Evolutionary conservation across 139 green algal genomes (phyloP).

Genomic region (Haematococcus lacustris): DNA sequence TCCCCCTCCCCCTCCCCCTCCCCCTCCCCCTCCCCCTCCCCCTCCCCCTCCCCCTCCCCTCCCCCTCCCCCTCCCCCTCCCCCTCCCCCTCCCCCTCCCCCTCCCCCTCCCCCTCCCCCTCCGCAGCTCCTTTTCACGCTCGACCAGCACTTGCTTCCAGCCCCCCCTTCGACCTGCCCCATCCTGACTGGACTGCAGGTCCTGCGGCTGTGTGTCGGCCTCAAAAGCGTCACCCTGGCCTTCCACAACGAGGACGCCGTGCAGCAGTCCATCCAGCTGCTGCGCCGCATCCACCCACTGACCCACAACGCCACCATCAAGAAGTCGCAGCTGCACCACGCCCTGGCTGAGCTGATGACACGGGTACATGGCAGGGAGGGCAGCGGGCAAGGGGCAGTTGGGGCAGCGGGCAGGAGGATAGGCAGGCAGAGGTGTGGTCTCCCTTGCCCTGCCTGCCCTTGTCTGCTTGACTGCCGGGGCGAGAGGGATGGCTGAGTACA

Average conservation of each 20-base stretch:
- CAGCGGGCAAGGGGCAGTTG: no score
- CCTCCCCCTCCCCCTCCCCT: no score
- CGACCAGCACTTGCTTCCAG: background rate
- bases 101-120: no score
- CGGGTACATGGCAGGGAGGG: background rate
- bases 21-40: no score
- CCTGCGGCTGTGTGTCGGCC: background rate
- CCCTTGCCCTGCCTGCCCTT: no score
- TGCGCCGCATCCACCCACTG: background rate
- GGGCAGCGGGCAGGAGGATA: no score
- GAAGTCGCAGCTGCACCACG: slow-evolving; percentile 3
- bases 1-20: no score
- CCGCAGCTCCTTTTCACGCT: background rate
- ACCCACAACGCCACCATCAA: background rate
- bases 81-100: no score
- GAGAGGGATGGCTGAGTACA: no score
- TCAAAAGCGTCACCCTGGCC: background rate
- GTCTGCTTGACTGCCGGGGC: no score
- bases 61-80: no score
- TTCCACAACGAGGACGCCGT: background rate
- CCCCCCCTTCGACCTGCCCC: background rate
- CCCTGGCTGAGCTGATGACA: background rate
- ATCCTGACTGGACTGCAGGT: background rate
- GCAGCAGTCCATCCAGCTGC: background rate
- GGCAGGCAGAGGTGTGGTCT: no score